Evolutionary conservation across 805 yeast genomes (phyloP).

Genomic region (Lachancea fermentati): DNA sequence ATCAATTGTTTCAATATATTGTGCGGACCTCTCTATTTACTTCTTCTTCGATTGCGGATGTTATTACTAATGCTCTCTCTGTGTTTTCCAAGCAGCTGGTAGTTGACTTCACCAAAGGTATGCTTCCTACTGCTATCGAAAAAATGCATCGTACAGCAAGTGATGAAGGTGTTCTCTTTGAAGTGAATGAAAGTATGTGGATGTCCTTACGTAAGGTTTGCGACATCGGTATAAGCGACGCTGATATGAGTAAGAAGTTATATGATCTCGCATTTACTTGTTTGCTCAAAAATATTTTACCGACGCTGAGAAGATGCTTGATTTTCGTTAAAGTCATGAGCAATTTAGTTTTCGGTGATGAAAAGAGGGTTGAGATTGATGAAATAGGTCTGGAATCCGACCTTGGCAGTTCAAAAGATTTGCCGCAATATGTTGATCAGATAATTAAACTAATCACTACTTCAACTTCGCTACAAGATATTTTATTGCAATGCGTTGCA

Average conservation of each 20-base stretch:
- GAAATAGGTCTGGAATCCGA: slow-evolving; percentile 19
- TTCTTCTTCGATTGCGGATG: slow-evolving; percentile 13
- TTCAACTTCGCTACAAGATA: slow-evolving; percentile 10
- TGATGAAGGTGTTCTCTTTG: slow-evolving; percentile 7
- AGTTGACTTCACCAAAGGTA: slow-evolving; percentile 15
- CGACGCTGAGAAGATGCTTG: slow-evolving; percentile 28
- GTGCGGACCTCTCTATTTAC: slow-evolving; percentile 20
- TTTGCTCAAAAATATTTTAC: slow-evolving; percentile 20
- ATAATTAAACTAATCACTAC: slow-evolving; percentile 15
- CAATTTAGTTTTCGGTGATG: slow-evolving; percentile 24
- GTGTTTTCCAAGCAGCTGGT: slow-evolving; percentile 15
- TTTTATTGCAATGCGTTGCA: slow-evolving; percentile 5
- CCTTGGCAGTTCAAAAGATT: not conserved
- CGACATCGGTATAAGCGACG: slow-evolving; percentile 11
- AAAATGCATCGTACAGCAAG: slow-evolving; percentile 8
- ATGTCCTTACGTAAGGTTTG: slow-evolving; percentile 11
- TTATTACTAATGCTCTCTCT: slow-evolving; percentile 17
- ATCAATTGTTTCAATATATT: slow-evolving; percentile 29
- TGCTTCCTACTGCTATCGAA: slow-evolving; percentile 9
- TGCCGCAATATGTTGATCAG: slow-evolving; percentile 13
- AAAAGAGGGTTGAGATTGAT: slow-evolving; percentile 21
- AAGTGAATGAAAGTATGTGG: slow-evolving; percentile 5
- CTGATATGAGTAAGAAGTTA: slow-evolving; percentile 9
- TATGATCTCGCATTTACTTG: slow-evolving; percentile 18
- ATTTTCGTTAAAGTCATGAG: slow-evolving; percentile 32